Percentiles rank a stretch among this genome's conserved stretches.
Evolutionary conservation across 495 filamentous ascomycete species (phyloP).

Genomic region (Aspergillus ellipticus): DNA sequence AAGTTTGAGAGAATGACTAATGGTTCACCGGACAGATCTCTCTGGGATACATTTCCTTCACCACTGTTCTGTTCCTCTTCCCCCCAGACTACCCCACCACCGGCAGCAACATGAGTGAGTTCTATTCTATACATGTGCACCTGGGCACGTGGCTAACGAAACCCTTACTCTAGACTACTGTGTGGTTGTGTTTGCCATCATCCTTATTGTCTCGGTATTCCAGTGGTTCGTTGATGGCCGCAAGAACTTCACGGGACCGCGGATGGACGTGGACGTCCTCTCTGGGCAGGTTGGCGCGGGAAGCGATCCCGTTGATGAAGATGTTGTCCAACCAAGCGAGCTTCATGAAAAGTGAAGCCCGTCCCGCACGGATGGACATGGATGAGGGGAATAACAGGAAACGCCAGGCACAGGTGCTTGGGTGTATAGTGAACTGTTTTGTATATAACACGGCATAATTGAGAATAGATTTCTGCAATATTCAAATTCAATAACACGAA

Average conservation of each 20-base stretch:
- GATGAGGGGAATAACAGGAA: neutral
- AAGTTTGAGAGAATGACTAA: neutral
- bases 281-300: constrained; percentile 23
- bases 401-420: neutral
- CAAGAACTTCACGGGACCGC: constrained; percentile 66
- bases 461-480: neutral
- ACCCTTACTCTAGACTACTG: constrained; percentile 54
- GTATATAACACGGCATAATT: neutral
- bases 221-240: constrained; percentile 73
- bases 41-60: constrained; percentile 60
- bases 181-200: constrained; percentile 65
- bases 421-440: neutral
- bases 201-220: constrained; percentile 59
- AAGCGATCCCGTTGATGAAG: constrained; percentile 11
- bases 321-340: constrained; percentile 3
- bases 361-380: too few species aligned
- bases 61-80: constrained; percentile 73
- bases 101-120: constrained; percentile 67
- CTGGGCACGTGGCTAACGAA: neutral
- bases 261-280: constrained; percentile 46
- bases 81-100: constrained; percentile 65
- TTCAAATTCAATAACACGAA: neutral
- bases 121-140: neutral
- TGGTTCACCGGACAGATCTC: constrained; percentile 47
- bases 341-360: neutral